Evolutionary conservation across 2,329 filamentous ascomycete species (phyloP).

Genomic region (Cladosporium phlei): DNA sequence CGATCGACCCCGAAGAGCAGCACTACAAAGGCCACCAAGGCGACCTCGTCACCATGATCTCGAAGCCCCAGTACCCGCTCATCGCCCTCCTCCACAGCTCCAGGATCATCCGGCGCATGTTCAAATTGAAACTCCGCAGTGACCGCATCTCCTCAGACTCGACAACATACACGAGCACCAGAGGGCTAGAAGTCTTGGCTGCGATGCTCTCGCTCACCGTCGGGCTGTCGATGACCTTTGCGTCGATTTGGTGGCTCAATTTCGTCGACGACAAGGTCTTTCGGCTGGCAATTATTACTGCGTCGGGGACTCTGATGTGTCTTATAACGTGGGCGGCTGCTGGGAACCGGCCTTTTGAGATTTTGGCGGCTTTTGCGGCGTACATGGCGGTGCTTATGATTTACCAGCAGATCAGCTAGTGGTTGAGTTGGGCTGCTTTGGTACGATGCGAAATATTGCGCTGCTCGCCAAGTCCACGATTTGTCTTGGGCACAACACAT

Average conservation of each 20-base stretch:
- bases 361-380: conserved; percentile 15
- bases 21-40: conserved; percentile 11
- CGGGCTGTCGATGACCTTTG: conserved; percentile 13
- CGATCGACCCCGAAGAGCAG: conserved; percentile 10
- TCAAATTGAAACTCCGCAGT: neutral
- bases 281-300: conserved; percentile 15
- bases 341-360: conserved; percentile 16
- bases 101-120: neutral
- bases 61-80: conserved; percentile 11
- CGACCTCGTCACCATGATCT: conserved; percentile 15
- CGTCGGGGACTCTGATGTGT: conserved; percentile 4
- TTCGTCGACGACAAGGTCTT: conserved; percentile 1
- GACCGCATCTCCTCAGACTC: neutral
- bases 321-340: conserved; percentile 13
- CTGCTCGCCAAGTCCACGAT: too few species aligned
- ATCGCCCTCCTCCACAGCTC: neutral
- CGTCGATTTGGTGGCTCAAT: conserved; percentile 17
- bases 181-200: conserved; percentile 8
- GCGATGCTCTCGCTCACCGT: conserved; percentile 8
- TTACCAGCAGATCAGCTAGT: too few species aligned
- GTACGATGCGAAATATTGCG: too few species aligned
- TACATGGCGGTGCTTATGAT: conserved; percentile 20
- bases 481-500: too few species aligned
- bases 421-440: too few species aligned
- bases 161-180: conserved; percentile 11